Evolutionary conservation across 768 basidiomycete species (phyloP), one percentile per base, ranked within the genome.

Genomic region (Pisolithus tinctorius): DNA sequence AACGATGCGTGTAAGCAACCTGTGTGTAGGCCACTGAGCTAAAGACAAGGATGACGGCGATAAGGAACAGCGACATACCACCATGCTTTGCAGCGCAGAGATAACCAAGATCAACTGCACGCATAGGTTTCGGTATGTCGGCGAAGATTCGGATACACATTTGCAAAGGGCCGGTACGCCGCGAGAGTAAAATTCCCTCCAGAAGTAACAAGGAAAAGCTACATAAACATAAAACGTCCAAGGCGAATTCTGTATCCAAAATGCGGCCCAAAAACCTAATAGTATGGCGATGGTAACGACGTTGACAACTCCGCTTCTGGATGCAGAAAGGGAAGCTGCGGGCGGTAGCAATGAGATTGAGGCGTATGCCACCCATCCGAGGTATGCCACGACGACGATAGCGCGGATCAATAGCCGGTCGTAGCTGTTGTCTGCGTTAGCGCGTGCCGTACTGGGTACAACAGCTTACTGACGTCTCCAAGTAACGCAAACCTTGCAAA

Each of bases 201-300:
- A 89, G 64, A 92, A 92, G 67, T 81, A 90, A 30, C 78, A 75
- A 0, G 90, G 88, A 55, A 91, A 91, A 4, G 75, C 62, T 34
- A 83, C 74, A 60, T 93, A 93, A 39, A 88, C 51, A 60, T 86
- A 91, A 59, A 88, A 87, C 4, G 81, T 81, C 77, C 74, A 79
- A 0, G 88, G 85, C 0, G 83, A 80, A 23, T 64, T 69, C 60
- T 91, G 86, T n/a, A 82, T 40, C 37, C 71, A 71, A 60, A 90
- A 88, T 10, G 76, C 59, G 0, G 47, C 51, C 70, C 77, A 81
- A 48, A 76, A 80, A 14, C 51, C 58, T 6, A 60, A 44, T 37
- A 72, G 58, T 2, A 60, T 64, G 8, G 67, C 25, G 6, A 78
- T 40, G 3, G 68, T 58, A 45, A 45, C 58, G 17, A 34, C 55